Percentiles rank a stretch among this genome's conserved stretches.
phyloP scores from a whole-genome alignment of 2,329 filamentous ascomycete species.

The Xylariaceae sp. region DNA sequence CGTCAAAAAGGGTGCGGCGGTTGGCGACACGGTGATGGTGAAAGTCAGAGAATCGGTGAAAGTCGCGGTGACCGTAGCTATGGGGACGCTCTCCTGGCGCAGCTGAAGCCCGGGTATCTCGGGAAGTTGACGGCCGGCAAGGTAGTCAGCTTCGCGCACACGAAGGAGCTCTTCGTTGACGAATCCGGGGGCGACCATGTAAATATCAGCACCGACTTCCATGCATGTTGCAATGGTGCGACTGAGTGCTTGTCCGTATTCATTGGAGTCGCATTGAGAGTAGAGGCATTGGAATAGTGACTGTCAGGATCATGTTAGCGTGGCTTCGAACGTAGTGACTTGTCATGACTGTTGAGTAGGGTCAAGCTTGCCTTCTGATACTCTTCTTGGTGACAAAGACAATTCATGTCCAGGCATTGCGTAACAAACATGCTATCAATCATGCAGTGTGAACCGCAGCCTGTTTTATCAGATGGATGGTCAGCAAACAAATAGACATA shows the following conservation, averaged over 20 bases:
- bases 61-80: slow-evolving; percentile 23
- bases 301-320: slow-evolving; percentile 14
- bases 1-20: slow-evolving; percentile 9
- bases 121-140: slow-evolving; percentile 27
- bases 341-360: neutral
- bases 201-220: slow-evolving; percentile 28
- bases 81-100: slow-evolving; percentile 26
- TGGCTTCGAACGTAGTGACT: neutral
- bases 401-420: slow-evolving; percentile 29
- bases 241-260: slow-evolving; percentile 29
- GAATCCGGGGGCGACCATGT: slow-evolving; percentile 27
- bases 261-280: slow-evolving; percentile 29
- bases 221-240: slow-evolving; percentile 30
- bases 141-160: slow-evolving; percentile 29
- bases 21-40: slow-evolving; percentile 17
- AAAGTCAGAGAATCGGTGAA: slow-evolving; percentile 21
- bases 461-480: slow-evolving; percentile 5
- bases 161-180: slow-evolving; percentile 26
- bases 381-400: slow-evolving; percentile 30
- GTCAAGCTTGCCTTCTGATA: slow-evolving; percentile 26
- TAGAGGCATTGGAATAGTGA: slow-evolving; percentile 33
- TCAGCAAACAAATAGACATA: slow-evolving; percentile 10
- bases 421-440: slow-evolving; percentile 32
- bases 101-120: slow-evolving; percentile 29
- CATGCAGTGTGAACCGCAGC: slow-evolving; percentile 30